Conservation (phyloP, 2,329 filamentous ascomycete species). For the Pezicula carpinea region DNA sequence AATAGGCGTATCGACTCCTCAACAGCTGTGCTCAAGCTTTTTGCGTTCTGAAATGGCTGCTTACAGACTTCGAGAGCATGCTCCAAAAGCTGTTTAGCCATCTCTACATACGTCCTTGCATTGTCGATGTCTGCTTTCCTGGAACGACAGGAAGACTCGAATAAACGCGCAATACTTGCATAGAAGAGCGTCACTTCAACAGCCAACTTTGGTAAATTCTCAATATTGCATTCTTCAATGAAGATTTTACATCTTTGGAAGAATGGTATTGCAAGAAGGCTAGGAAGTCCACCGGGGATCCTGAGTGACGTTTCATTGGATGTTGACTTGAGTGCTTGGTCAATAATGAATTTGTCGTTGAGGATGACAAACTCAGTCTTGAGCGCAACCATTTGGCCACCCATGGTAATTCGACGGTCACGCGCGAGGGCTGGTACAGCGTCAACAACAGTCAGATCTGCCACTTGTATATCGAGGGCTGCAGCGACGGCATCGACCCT, state of each 20-base stretch:
- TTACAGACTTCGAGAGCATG: conserved; percentile 29
- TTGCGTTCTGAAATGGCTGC: conserved; percentile 26
- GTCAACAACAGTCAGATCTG: conserved; percentile 17
- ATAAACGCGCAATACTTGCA: conserved; percentile 25
- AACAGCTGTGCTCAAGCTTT: conserved; percentile 23
- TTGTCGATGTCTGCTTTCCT: conserved; percentile 10
- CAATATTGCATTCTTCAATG: conserved; percentile 24
- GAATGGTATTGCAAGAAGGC: conserved; percentile 13
- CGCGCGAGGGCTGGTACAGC: conserved; percentile 15
- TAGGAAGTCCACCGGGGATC: conserved; percentile 9
- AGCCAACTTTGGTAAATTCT: conserved; percentile 32
- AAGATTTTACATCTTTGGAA: conserved; percentile 26
- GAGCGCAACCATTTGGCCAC: conserved; percentile 25
- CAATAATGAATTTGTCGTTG: conserved; percentile 23
- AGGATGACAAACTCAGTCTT: conserved; percentile 25
- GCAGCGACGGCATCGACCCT: neutral
- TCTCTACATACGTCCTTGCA: conserved; percentile 8
- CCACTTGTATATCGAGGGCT: conserved; percentile 18
- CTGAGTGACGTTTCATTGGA: conserved; percentile 10
- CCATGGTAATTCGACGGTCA: conserved; percentile 27
- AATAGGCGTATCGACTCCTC: conserved; percentile 27
- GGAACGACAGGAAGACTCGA: conserved; percentile 15
- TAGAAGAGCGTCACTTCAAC: conserved; percentile 33
- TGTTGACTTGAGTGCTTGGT: conserved; percentile 6
- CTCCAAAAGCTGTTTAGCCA: conserved; percentile 23